Evolutionary conservation across 2,329 filamentous ascomycete genomes (phyloP), one percentile per base, ranked within the genome.

Genomic region (Fusarium floridanum): DNA sequence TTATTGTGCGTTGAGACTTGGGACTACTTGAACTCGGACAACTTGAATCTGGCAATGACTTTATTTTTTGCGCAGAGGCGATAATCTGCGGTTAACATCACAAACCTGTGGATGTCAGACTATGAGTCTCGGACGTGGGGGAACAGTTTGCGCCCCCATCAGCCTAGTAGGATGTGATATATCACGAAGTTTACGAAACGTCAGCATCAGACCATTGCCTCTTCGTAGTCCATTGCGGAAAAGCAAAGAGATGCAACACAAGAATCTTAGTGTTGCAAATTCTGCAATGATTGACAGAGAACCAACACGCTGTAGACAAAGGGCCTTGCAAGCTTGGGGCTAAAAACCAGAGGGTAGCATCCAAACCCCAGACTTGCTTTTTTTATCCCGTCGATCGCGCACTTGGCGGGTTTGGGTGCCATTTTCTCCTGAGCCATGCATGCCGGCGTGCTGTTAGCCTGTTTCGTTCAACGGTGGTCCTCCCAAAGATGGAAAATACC

Each of bases 391-490:
- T 34, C 12, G 53, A 56, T 56, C 53, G n/a, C n/a, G 53, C 53
- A 56, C 53, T 22, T 36, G 29, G 22, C 32, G 53, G 34, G 53
- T 16, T 34, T 22, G n/a, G n/a, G 27, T 14, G 24, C 43, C 53
- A 16, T 37, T 56, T 55, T 29, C 53, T 56, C 53, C 53, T 56
- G 53, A 36, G 29, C 29, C n/a, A 56, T 56, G 53, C 53, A 56
- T 56, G n/a, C n/a, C 32, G 53, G 27, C 32, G n/a, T 20, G 4
- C n/a, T 55, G 29, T 37, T 56, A 20, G n/a, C 27, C 32, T 37
- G 29, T 34, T 56, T 16, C 17, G n/a, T 32, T 14, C 17, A 22
- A 56, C n/a, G n/a, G 53, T 56, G 5, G 53, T 14, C 8, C 29
- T 36, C 11, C n/a, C 12, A 8, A 34, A 24, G 29, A 56, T 32